phyloP scores from a whole-genome alignment of 345 rosid genomes.

The Sonneratia alba region DNA sequence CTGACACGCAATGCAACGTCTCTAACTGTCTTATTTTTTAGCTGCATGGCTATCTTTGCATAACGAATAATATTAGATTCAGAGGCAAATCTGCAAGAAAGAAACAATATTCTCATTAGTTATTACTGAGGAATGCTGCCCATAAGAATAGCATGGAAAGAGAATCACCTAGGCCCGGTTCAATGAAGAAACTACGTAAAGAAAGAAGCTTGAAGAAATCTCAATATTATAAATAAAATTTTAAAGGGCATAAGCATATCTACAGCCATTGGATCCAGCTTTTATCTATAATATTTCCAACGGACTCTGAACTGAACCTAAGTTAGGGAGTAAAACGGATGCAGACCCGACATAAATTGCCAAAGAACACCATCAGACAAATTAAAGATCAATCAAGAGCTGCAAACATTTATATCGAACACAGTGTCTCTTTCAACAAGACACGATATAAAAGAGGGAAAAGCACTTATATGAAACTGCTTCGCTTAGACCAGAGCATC shows the following conservation, averaged over 20 bases:
- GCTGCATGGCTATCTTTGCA: slow-evolving; percentile 49
- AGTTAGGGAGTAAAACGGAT: background rate
- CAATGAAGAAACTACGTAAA: background rate
- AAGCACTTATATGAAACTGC: background rate
- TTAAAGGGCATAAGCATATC: background rate
- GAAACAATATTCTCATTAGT: background rate
- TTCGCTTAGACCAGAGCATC: background rate
- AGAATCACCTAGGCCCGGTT: background rate
- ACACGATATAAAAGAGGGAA: background rate
- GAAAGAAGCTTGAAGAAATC: background rate
- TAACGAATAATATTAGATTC: slow-evolving; percentile 35
- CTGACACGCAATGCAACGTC: slow-evolving; percentile 76
- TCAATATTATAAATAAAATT: background rate
- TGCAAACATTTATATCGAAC: background rate
- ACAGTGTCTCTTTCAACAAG: background rate
- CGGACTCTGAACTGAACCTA: background rate
- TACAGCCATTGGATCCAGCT: background rate
- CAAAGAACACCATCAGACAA: background rate
- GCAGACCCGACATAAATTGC: background rate
- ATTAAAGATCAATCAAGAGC: background rate
- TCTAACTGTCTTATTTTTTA: slow-evolving; percentile 49
- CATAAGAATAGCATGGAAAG: background rate
- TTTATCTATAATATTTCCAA: background rate
- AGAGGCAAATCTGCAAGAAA: slow-evolving; percentile 34
- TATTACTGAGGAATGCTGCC: background rate